Evolutionary conservation across 2,329 filamentous ascomycete genomes (phyloP).

Genomic region (Alternaria novae-zelandiae): DNA sequence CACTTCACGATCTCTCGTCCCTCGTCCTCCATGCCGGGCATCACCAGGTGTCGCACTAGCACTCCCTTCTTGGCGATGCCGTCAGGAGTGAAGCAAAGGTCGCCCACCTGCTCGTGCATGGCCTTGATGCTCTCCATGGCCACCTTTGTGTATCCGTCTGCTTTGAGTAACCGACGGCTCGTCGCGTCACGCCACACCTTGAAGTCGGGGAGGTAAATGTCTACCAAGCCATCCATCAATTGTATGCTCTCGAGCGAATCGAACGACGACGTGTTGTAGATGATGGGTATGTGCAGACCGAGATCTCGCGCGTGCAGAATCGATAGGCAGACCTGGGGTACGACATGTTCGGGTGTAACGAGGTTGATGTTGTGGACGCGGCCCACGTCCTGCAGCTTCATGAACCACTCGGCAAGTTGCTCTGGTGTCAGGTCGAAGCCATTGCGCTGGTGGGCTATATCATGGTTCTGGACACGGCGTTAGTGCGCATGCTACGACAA

Average conservation of each 20-base stretch:
- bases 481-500: background rate
- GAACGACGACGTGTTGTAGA: slow-evolving; percentile 86
- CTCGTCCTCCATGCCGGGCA: slow-evolving; percentile 80
- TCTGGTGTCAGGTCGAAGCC: slow-evolving; percentile 81
- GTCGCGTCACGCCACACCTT: slow-evolving; percentile 76
- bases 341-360: slow-evolving; percentile 85
- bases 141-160: slow-evolving; percentile 73
- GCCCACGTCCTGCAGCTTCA: slow-evolving; percentile 82
- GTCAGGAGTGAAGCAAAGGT: slow-evolving; percentile 81
- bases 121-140: slow-evolving; percentile 79
- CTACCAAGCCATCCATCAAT: slow-evolving; percentile 78
- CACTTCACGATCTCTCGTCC: slow-evolving; percentile 76
- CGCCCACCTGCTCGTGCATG: slow-evolving; percentile 83
- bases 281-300: slow-evolving; percentile 73
- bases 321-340: slow-evolving; percentile 79
- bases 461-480: slow-evolving; percentile 63
- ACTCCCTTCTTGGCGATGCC: slow-evolving; percentile 81
- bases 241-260: slow-evolving; percentile 75
- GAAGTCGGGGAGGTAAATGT: slow-evolving; percentile 89
- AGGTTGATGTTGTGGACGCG: slow-evolving; percentile 89
- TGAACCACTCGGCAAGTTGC: slow-evolving; percentile 79
- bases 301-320: slow-evolving; percentile 75
- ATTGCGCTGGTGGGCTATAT: slow-evolving; percentile 82
- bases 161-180: slow-evolving; percentile 76
- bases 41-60: slow-evolving; percentile 79